These are phyloP conservation scores for Cladophialophora carrionii DNA, from an alignment of 2,329 filamentous ascomycete genomes.

Conservation along the genomic window DNA sequence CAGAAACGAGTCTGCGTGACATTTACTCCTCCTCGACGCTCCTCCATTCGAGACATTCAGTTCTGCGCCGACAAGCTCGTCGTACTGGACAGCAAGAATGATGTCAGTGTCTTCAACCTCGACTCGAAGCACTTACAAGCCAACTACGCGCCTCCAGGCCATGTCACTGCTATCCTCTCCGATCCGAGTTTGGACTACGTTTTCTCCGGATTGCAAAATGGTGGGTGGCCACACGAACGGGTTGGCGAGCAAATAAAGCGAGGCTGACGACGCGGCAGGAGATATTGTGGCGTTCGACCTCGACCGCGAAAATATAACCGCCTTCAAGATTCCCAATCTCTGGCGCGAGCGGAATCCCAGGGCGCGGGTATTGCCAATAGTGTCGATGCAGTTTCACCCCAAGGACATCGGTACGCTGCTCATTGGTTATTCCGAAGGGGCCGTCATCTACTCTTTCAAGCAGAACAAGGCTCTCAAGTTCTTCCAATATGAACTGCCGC, in stretches of 20 bases:
- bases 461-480: slow-evolving; percentile 77
- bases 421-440: slow-evolving; percentile 87
- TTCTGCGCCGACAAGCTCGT: slow-evolving; percentile 87
- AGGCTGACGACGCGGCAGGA: slow-evolving; percentile 49
- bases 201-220: slow-evolving; percentile 78
- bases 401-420: slow-evolving; percentile 89
- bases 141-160: slow-evolving; percentile 74
- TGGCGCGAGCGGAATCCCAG: slow-evolving; percentile 76
- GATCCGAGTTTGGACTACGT: slow-evolving; percentile 95
- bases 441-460: slow-evolving; percentile 92
- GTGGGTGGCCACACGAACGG: slow-evolving; percentile 42
- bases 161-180: slow-evolving; percentile 72
- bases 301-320: slow-evolving; percentile 74
- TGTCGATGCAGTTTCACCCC: slow-evolving; percentile 83
- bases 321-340: slow-evolving; percentile 82
- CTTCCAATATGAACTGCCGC: slow-evolving; percentile 80
- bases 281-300: slow-evolving; percentile 93
- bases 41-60: slow-evolving; percentile 75
- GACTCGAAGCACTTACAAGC: slow-evolving; percentile 68
- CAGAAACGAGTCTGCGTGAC: slow-evolving; percentile 77
- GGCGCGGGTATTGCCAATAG: slow-evolving; percentile 66
- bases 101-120: slow-evolving; percentile 81
- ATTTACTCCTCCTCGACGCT: slow-evolving; percentile 70
- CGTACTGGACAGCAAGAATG: slow-evolving; percentile 82
- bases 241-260: not conserved